Evolutionary conservation across 768 basidiomycete genomes (phyloP).

Genomic region (Steccherinum ochraceum): DNA sequence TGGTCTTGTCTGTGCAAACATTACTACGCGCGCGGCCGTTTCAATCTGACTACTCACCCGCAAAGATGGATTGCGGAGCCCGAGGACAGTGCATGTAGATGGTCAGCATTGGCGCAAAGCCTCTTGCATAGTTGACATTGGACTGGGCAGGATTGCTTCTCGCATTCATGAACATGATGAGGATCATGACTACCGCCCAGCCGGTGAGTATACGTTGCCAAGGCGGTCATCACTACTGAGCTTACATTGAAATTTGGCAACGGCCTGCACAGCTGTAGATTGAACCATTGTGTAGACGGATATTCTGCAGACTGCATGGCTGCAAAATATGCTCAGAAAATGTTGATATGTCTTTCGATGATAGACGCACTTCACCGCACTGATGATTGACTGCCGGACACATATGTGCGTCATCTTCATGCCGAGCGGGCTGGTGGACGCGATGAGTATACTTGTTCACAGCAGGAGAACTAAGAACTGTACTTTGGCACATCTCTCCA

Average conservation of each 20-base stretch:
- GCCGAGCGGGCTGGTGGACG: conserved; percentile 39
- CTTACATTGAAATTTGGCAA: neutral
- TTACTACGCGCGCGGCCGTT: neutral
- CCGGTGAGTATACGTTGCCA: no score
- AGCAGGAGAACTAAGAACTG: no score
- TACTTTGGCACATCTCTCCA: conserved; percentile 47
- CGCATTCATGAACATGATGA: conserved; percentile 45
- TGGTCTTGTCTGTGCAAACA: conserved; percentile 40
- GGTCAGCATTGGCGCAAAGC: conserved; percentile 39
- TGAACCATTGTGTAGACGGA: neutral
- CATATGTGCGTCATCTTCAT: conserved; percentile 42
- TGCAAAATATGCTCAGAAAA: conserved; percentile 12
- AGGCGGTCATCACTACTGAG: conserved; percentile 33
- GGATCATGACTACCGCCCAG: conserved; percentile 41
- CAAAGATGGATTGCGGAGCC: conserved; percentile 42
- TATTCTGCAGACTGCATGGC: conserved; percentile 32
- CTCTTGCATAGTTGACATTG: conserved; percentile 50
- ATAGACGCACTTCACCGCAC: conserved; percentile 42
- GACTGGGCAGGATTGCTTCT: conserved; percentile 46
- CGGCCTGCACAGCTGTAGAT: neutral
- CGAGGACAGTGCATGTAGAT: conserved; percentile 44
- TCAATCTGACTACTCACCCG: conserved; percentile 32
- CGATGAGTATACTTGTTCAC: no score
- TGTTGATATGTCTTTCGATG: neutral
- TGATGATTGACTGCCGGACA: conserved; percentile 49